Evolutionary conservation across 257 asterid genomes (phyloP).

Genomic region (Solanum habrochaites): DNA sequence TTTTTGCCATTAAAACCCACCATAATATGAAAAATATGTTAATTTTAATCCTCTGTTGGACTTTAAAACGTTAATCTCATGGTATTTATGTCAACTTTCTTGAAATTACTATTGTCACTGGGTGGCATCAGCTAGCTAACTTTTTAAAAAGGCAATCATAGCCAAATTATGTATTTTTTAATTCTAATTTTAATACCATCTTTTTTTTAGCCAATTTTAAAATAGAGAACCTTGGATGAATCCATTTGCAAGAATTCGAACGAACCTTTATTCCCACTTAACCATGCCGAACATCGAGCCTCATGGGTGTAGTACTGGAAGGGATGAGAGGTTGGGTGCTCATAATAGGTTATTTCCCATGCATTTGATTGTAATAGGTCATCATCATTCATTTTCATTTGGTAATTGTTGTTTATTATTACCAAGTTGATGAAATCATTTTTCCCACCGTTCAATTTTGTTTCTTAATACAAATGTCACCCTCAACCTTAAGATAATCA

Average conservation of each 20-base stretch:
- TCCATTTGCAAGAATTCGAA: neutral
- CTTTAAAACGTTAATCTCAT: neutral
- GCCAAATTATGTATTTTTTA: too few species aligned
- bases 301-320: neutral
- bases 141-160: neutral
- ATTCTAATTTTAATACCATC: neutral
- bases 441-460: too few species aligned
- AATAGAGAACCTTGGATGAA: neutral
- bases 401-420: too few species aligned
- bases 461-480: too few species aligned
- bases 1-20: too few species aligned
- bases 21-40: neutral
- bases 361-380: too few species aligned
- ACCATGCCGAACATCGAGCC: neutral
- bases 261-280: neutral
- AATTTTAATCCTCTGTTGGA: neutral
- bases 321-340: neutral
- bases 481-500: too few species aligned
- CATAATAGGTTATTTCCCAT: too few species aligned
- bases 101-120: neutral
- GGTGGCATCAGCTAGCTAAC: neutral
- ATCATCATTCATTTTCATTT: too few species aligned
- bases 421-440: too few species aligned
- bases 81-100: neutral
- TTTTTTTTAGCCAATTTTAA: too few species aligned